A percentile compares a stretch with the other conserved stretches of the same genome.
Evolutionary conservation across 768 basidiomycete species (phyloP).

Genomic region (Suillus decipiens): DNA sequence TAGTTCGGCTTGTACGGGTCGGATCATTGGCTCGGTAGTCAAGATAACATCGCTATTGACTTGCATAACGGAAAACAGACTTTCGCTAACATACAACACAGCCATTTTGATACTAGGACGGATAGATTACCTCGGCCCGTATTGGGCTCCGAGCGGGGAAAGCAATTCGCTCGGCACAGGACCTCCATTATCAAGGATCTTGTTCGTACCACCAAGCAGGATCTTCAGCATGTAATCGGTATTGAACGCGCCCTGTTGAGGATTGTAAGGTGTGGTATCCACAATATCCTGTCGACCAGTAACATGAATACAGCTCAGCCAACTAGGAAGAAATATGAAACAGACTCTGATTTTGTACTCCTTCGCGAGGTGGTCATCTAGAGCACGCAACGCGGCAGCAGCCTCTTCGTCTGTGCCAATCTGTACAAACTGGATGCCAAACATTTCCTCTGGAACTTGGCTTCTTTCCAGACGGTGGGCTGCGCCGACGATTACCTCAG

Average conservation of each 20-base stretch:
- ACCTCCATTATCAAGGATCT: constrained; percentile 12
- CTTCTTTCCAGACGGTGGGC: constrained; percentile 33
- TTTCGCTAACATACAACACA: not conserved
- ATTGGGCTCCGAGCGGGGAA: constrained; percentile 9
- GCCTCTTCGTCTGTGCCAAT: constrained; percentile 33
- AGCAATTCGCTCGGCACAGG: constrained; percentile 13
- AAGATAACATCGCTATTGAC: not conserved
- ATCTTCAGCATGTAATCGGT: constrained; percentile 14
- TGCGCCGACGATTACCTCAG: constrained; percentile 25
- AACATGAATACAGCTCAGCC: not conserved
- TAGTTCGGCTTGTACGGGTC: not conserved
- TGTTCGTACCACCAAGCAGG: constrained; percentile 10
- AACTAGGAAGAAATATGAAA: not conserved
- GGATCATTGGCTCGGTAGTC: not conserved
- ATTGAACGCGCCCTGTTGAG: constrained; percentile 11
- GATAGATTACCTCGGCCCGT: not conserved
- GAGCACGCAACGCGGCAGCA: constrained; percentile 33
- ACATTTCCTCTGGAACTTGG: constrained; percentile 30
- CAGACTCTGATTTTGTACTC: constrained; percentile 9
- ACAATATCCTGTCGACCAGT: constrained; percentile 37
- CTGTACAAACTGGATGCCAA: constrained; percentile 42
- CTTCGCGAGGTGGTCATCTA: constrained; percentile 32
- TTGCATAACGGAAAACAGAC: not conserved
- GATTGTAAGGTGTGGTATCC: constrained; percentile 37
- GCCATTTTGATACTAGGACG: not conserved